phyloP scores from a whole-genome alignment of 495 filamentous ascomycete species.

The Aspergillus kassunensis region DNA sequence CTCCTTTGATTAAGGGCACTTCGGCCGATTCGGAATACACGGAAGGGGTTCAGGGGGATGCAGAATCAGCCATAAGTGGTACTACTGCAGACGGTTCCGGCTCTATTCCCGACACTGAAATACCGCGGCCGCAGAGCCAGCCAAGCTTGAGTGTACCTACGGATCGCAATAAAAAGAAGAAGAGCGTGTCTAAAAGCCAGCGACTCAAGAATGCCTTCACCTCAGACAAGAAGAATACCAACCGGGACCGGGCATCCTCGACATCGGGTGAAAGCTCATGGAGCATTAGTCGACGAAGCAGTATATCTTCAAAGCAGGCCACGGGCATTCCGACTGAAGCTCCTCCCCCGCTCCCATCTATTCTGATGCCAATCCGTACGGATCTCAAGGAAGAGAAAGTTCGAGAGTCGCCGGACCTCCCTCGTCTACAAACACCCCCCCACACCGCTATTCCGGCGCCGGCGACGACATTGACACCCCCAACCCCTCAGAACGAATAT shows the following conservation, averaged over 20 bases:
- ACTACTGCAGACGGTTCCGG: conserved; percentile 24
- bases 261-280: conserved; percentile 33
- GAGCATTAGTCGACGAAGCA: conserved; percentile 33
- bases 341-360: conserved; percentile 19
- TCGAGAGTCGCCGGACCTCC: conserved; percentile 16
- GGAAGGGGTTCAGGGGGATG: conserved; percentile 22
- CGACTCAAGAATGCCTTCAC: conserved; percentile 46
- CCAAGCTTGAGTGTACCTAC: conserved; percentile 31
- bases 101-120: conserved; percentile 22
- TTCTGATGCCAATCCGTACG: conserved; percentile 37
- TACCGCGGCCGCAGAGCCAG: conserved; percentile 20
- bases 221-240: conserved; percentile 39
- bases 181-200: conserved; percentile 40
- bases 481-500: conserved; percentile 38
- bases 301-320: conserved; percentile 36
- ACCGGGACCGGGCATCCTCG: conserved; percentile 37
- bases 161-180: conserved; percentile 31
- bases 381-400: conserved; percentile 30
- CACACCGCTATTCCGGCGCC: conserved; percentile 41
- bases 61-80: conserved; percentile 30
- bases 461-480: conserved; percentile 52
- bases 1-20: conserved; percentile 66
- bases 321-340: conserved; percentile 23
- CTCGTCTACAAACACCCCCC: conserved; percentile 41
- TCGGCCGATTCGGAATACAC: conserved; percentile 35